phyloP scores from a whole-genome alignment of 1,284 basidiomycete species.

The Vanrija pseudolonga region DNA sequence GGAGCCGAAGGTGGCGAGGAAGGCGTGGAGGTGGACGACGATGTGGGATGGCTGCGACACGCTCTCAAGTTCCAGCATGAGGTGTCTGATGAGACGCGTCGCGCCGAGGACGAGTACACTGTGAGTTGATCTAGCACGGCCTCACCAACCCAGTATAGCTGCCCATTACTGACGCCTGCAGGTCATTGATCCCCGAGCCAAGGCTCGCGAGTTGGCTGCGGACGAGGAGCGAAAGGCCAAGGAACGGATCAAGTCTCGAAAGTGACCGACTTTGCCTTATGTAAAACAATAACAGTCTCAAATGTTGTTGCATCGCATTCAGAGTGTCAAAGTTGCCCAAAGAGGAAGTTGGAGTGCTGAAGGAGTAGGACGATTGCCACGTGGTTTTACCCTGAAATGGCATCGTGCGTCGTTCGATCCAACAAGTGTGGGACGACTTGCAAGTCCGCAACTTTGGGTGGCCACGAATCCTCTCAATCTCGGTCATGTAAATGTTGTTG shows the following conservation, averaged over 20 bases:
- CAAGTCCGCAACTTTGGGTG: background rate
- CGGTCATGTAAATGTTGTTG: too few species aligned
- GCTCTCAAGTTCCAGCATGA: conserved; percentile 73
- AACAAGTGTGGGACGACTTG: background rate
- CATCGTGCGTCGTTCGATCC: background rate
- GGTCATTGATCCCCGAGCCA: conserved; percentile 50
- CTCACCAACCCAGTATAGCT: too few species aligned
- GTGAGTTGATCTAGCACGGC: conserved; percentile 62
- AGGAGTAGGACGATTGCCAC: background rate
- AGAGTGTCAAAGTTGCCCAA: too few species aligned
- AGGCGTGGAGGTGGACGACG: conserved; percentile 71
- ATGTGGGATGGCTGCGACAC: conserved; percentile 74
- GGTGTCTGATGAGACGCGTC: conserved; percentile 61
- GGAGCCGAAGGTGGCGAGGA: conserved; percentile 18
- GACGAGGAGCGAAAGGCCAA: conserved; percentile 16
- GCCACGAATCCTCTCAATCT: too few species aligned
- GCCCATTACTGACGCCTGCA: conserved; percentile 13
- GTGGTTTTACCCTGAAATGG: background rate
- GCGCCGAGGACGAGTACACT: conserved; percentile 85
- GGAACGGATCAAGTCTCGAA: background rate
- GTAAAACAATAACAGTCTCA: too few species aligned
- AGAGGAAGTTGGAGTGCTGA: background rate
- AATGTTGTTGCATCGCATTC: background rate
- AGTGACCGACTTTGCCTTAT: background rate
- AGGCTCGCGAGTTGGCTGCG: conserved; percentile 38